These are phyloP conservation scores for Tricholoma bakamatsutake DNA, from an alignment of 768 basidiomycete species.

Conservation along the genomic window DNA sequence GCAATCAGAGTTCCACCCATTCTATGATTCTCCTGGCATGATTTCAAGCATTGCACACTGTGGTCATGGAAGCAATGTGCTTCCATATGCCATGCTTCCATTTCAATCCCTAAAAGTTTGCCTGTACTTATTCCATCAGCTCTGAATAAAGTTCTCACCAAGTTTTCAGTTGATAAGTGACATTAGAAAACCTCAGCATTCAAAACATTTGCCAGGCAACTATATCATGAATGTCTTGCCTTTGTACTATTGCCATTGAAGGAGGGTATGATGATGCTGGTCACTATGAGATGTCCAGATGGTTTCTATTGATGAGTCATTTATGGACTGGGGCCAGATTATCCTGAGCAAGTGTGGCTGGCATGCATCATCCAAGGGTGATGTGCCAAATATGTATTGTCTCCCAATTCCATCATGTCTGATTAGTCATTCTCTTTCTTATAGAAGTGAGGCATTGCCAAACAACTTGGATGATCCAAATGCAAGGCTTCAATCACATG, in stretches of 20 bases:
- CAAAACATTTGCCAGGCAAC: not conserved
- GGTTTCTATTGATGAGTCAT: not conserved
- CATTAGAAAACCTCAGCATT: not conserved
- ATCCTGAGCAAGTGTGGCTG: not conserved
- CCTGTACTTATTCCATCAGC: too few relatives aligned
- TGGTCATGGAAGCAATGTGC: not conserved
- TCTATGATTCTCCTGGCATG: not conserved
- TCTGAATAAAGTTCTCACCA: not conserved
- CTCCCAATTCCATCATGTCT: not conserved
- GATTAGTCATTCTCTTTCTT: not conserved
- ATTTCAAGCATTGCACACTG: not conserved
- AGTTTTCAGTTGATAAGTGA: not conserved
- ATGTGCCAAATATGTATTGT: not conserved
- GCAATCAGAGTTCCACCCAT: not conserved
- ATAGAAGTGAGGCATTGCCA: not conserved
- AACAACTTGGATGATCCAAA: not conserved
- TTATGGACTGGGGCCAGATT: not conserved
- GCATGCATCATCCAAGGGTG: not conserved
- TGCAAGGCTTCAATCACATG: not conserved
- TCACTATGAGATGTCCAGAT: not conserved
- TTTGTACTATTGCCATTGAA: not conserved
- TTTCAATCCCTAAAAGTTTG: not conserved
- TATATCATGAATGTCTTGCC: not conserved
- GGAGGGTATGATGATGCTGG: not conserved
- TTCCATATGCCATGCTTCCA: not conserved